A percentile compares a stretch with the other conserved stretches of the same genome.
These are phyloP conservation scores for Raddia distichophylla DNA, from an alignment of 176 grass and related monocot genomes.

Conservation along the genomic window DNA sequence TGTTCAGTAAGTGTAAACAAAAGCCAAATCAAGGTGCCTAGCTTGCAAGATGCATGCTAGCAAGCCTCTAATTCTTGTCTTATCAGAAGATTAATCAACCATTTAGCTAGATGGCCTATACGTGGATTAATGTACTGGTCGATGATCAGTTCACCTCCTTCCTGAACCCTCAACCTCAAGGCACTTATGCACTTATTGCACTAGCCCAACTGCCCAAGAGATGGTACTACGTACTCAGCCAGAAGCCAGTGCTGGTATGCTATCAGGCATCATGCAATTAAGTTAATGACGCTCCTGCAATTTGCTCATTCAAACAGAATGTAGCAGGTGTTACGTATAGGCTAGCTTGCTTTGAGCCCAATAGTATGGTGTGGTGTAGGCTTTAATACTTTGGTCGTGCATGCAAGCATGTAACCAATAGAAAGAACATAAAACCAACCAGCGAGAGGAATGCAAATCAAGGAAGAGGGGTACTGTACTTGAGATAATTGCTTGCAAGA, in stretches of 20 bases:
- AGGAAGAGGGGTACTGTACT: not conserved
- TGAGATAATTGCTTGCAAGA: not conserved
- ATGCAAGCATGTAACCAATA: not conserved
- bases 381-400: not conserved
- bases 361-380: not conserved
- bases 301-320: slow-evolving; percentile 10
- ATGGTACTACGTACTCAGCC: not conserved
- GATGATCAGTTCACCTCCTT: not conserved
- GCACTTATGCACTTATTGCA: not conserved
- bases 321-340: not conserved
- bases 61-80: not conserved
- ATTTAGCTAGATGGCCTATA: not conserved
- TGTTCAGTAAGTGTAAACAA: not conserved
- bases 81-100: not conserved
- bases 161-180: not conserved
- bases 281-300: not conserved
- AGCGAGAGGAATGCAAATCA: not conserved
- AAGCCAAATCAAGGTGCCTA: not conserved
- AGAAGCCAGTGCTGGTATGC: not conserved
- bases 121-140: not conserved
- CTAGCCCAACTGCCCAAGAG: not conserved
- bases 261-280: not conserved
- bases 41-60: not conserved
- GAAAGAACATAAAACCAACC: not conserved
- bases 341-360: not conserved